Conservation (phyloP, 208 protist species). For the Crithidia bombi region DNA sequence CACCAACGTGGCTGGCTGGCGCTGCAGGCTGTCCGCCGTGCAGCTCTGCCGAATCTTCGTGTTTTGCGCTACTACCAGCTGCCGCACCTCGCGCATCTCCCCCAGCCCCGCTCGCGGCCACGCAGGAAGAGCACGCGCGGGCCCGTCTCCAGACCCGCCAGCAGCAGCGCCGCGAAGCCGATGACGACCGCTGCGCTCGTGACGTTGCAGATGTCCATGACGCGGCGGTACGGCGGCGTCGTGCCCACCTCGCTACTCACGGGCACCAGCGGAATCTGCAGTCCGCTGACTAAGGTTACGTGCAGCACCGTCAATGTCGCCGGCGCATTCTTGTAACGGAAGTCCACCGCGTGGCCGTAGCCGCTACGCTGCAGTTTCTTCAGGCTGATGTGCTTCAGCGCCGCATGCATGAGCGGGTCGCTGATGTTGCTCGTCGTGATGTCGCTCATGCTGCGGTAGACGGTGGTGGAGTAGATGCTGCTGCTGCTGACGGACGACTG, state of each 20-base stretch:
- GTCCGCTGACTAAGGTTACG: background rate
- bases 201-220: slow-evolving; percentile 20
- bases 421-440: slow-evolving; percentile 27
- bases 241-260: slow-evolving; percentile 7
- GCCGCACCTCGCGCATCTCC: no score
- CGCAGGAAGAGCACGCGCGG: no score
- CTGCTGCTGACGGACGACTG: slow-evolving; percentile 15
- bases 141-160: no score
- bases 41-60: no score
- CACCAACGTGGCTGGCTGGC: no score
- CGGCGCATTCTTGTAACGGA: slow-evolving; percentile 4
- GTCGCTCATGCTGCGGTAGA: background rate
- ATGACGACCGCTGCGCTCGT: slow-evolving; percentile 7
- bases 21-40: no score
- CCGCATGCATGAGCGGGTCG: slow-evolving; percentile 41
- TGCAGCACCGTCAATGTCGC: background rate
- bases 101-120: no score
- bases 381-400: slow-evolving; percentile 38
- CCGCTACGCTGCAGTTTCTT: slow-evolving; percentile 4
- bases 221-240: slow-evolving; percentile 8
- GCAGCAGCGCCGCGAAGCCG: slow-evolving; percentile 3
- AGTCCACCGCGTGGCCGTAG: slow-evolving; percentile 8
- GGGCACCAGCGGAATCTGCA: slow-evolving; percentile 11
- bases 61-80: no score
- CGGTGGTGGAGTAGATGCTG: background rate